Evolutionary conservation across 140 eudicot species (phyloP).

Genomic region (Bidens hawaiensis): DNA sequence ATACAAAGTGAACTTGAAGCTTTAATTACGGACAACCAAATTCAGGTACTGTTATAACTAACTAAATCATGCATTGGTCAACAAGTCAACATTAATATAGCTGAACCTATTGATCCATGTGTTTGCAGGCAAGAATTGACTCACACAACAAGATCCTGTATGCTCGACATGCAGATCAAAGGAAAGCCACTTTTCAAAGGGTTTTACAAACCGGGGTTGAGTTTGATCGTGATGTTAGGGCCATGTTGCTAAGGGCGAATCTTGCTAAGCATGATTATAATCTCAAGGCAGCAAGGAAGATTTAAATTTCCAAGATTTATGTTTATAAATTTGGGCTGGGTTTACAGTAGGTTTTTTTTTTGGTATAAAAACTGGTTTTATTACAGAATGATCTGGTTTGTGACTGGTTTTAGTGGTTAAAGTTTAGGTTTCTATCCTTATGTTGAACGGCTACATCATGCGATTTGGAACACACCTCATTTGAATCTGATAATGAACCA

Average conservation of each 20-base stretch:
- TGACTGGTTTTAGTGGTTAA: not conserved
- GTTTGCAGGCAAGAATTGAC: constrained; percentile 86
- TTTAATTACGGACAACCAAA: constrained; percentile 76
- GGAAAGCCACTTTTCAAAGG: constrained; percentile 91
- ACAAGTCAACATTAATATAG: no score
- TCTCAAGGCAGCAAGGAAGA: constrained; percentile 50
- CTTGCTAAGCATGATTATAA: constrained; percentile 70
- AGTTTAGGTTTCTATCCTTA: not conserved
- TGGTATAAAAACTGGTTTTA: not conserved
- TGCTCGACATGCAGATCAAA: constrained; percentile 97
- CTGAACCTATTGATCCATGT: not conserved
- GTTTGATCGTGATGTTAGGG: constrained; percentile 83
- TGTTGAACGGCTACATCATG: not conserved
- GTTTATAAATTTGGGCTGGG: constrained; percentile 25
- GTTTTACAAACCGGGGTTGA: constrained; percentile 86
- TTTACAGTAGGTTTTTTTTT: no score
- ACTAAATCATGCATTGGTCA: no score
- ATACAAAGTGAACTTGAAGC: constrained; percentile 86
- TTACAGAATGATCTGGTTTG: not conserved
- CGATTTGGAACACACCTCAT: not conserved
- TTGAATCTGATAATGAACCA: not conserved
- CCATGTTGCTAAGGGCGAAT: constrained; percentile 86
- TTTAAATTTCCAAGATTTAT: constrained; percentile 25
- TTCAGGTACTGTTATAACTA: no score
- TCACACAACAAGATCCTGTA: constrained; percentile 91